phyloP scores from a whole-genome alignment of 805 yeast species.

The Clavispora phyllophila region DNA sequence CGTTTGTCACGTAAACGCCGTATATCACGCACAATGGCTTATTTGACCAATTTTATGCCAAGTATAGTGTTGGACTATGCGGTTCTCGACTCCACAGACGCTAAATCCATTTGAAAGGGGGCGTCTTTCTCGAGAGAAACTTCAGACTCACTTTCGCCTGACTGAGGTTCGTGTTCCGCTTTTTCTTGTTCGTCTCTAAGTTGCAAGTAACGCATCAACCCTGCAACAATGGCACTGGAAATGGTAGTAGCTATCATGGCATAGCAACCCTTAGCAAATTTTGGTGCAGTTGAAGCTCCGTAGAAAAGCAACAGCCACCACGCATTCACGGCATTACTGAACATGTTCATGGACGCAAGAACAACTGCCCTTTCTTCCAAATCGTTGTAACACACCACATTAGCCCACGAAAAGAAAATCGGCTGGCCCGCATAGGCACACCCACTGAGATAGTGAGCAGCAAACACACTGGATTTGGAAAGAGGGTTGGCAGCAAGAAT shows the following conservation, averaged over 20 bases:
- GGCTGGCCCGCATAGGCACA: constrained; percentile 57
- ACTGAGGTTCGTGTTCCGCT: neutral
- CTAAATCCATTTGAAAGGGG: neutral
- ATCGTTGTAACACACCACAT: constrained; percentile 53
- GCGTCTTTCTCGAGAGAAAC: neutral
- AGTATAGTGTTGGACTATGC: too few species aligned
- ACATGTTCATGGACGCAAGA: constrained; percentile 63
- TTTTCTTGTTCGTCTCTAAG: constrained; percentile 4
- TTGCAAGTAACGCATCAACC: constrained; percentile 40
- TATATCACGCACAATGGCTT: neutral
- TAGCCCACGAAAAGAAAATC: constrained; percentile 60
- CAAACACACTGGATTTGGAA: constrained; percentile 34
- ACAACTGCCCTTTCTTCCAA: constrained; percentile 60
- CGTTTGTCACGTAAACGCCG: too few species aligned
- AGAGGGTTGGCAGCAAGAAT: constrained; percentile 41
- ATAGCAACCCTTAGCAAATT: constrained; percentile 47
- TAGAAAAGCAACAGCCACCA: constrained; percentile 60
- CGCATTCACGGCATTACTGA: constrained; percentile 56
- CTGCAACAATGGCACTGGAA: constrained; percentile 36
- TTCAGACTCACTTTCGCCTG: neutral
- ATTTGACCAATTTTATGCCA: too few species aligned
- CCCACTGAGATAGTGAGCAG: constrained; percentile 54
- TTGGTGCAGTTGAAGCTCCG: constrained; percentile 48
- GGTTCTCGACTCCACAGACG: neutral
- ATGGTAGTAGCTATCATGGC: constrained; percentile 53